Conservation (phyloP, 345 rosid genomes). For the Physaria fendleri region DNA sequence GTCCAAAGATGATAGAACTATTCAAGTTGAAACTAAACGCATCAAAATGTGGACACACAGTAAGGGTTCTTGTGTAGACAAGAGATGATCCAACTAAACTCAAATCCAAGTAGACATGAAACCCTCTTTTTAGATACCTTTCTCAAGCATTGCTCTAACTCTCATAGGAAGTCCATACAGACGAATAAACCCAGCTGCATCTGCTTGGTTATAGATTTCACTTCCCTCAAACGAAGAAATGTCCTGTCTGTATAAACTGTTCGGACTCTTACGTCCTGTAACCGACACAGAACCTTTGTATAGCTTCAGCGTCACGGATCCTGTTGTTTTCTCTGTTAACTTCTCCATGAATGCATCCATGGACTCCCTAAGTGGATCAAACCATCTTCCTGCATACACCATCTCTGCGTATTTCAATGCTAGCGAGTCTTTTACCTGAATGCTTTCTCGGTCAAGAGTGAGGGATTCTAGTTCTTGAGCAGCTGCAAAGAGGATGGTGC, state of each 20-base stretch:
- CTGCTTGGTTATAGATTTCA: slow-evolving; percentile 78
- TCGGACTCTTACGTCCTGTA: slow-evolving; percentile 58
- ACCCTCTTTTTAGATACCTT: slow-evolving; percentile 32
- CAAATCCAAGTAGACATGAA: background rate
- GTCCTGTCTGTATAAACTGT: slow-evolving; percentile 79
- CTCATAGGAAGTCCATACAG: slow-evolving; percentile 81
- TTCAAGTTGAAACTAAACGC: background rate
- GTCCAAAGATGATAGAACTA: background rate
- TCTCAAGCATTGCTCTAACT: slow-evolving; percentile 77
- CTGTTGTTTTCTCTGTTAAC: slow-evolving; percentile 63
- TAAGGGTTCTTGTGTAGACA: background rate
- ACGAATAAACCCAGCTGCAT: slow-evolving; percentile 79
- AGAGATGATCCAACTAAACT: too few species aligned
- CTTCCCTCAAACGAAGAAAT: slow-evolving; percentile 87
- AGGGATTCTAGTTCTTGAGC: slow-evolving; percentile 75
- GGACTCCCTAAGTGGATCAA: slow-evolving; percentile 74
- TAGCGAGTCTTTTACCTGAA: slow-evolving; percentile 67
- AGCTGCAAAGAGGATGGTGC: slow-evolving; percentile 79
- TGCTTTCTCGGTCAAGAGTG: slow-evolving; percentile 75
- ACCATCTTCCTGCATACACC: slow-evolving; percentile 97
- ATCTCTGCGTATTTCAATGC: slow-evolving; percentile 88
- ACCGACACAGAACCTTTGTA: slow-evolving; percentile 72
- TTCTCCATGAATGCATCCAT: slow-evolving; percentile 87
- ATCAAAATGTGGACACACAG: too few species aligned
- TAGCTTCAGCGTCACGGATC: slow-evolving; percentile 64